phyloP scores from a whole-genome alignment of 2,329 filamentous ascomycete genomes.

The Colletotrichum chlorophyti region DNA sequence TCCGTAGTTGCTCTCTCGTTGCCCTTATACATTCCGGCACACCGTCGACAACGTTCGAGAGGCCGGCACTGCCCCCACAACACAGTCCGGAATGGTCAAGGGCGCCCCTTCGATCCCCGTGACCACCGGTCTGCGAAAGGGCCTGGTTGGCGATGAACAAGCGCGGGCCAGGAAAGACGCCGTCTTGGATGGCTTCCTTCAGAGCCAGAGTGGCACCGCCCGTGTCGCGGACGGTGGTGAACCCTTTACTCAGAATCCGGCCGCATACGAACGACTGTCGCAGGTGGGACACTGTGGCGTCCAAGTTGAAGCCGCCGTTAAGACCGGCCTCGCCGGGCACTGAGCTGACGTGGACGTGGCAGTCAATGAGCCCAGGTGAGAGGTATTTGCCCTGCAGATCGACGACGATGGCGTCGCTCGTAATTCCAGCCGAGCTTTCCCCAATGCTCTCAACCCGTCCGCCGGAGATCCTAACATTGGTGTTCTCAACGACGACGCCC shows the following conservation, averaged over 20 bases:
- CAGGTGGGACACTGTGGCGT: conserved; percentile 45
- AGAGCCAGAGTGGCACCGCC: conserved; percentile 62
- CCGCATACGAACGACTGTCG: conserved; percentile 54
- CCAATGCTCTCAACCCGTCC: conserved; percentile 42
- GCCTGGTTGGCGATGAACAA: conserved; percentile 62
- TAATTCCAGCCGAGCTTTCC: neutral
- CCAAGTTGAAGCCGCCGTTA: conserved; percentile 34
- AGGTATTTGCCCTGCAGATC: conserved; percentile 38
- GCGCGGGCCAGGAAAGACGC: conserved; percentile 60
- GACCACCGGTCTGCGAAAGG: conserved; percentile 64
- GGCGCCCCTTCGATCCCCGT: conserved; percentile 56
- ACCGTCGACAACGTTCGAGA: conserved; percentile 58
- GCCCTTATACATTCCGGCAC: conserved; percentile 60
- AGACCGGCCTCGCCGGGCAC: conserved; percentile 38
- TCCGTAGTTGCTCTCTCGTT: conserved; percentile 60
- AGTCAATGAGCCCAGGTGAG: conserved; percentile 42
- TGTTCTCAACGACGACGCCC: conserved; percentile 38
- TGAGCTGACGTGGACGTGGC: conserved; percentile 40
- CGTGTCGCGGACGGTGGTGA: conserved; percentile 64
- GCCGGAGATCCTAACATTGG: conserved; percentile 40
- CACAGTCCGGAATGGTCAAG: conserved; percentile 47
- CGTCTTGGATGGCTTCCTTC: conserved; percentile 63
- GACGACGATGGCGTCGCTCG: conserved; percentile 24
- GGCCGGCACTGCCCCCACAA: conserved; percentile 49
- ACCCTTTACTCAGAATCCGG: conserved; percentile 62